phyloP scores from a whole-genome alignment of 805 yeast species.

The Pichia manshurica region DNA sequence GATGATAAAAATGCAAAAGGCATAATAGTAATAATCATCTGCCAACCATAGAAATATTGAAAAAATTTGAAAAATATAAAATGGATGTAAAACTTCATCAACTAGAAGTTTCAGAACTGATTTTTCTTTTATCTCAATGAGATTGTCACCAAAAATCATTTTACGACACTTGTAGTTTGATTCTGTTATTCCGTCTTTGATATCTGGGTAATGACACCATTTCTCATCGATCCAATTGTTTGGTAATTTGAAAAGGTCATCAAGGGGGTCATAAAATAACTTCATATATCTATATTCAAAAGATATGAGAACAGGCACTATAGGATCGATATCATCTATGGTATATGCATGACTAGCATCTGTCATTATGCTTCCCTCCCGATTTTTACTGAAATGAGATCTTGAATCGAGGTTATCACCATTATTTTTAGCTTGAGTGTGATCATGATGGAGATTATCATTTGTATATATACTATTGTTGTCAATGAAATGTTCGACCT shows the following conservation, averaged over 20 bases:
- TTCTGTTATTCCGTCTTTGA: constrained; percentile 66
- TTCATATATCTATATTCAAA: constrained; percentile 80
- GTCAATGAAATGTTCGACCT: constrained; percentile 13
- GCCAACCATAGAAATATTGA: constrained; percentile 88
- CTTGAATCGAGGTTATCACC: background rate
- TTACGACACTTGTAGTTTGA: constrained; percentile 62
- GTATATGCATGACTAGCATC: constrained; percentile 17
- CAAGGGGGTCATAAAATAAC: constrained; percentile 78
- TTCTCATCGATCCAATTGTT: constrained; percentile 78
- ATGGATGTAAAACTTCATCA: constrained; percentile 92
- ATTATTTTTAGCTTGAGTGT: constrained; percentile 11
- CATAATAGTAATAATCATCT: constrained; percentile 91
- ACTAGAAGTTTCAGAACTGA: constrained; percentile 56
- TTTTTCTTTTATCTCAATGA: constrained; percentile 72
- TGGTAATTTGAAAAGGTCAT: constrained; percentile 79
- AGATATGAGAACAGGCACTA: constrained; percentile 61
- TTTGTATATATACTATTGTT: background rate
- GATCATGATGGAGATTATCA: background rate
- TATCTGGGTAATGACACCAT: constrained; percentile 59
- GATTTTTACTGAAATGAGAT: background rate
- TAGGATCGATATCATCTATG: constrained; percentile 47
- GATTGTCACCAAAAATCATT: constrained; percentile 71
- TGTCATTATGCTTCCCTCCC: constrained; percentile 2
- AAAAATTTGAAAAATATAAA: constrained; percentile 89
- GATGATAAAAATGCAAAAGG: constrained; percentile 82